Evolutionary conservation across 2,329 filamentous ascomycete genomes (phyloP).

Genomic region (Fragosphaeria purpurea): DNA sequence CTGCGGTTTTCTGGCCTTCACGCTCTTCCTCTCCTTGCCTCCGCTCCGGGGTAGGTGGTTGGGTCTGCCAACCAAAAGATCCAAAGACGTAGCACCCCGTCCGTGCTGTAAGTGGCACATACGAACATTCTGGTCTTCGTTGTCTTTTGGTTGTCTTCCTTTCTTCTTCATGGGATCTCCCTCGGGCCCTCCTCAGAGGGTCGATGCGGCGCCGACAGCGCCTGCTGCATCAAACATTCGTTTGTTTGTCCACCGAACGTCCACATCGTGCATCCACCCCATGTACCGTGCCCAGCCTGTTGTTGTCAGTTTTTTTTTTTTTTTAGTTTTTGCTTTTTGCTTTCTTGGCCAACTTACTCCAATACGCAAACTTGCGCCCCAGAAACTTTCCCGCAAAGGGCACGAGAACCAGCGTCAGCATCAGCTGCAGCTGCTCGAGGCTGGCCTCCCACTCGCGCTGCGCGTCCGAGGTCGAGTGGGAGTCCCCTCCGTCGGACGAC

Average conservation of each 20-base stretch:
- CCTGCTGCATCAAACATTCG: conserved; percentile 53
- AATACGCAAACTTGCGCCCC: conserved; percentile 89
- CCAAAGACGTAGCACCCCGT: too few relatives aligned
- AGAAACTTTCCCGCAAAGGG: conserved; percentile 93
- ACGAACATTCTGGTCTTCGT: too few relatives aligned
- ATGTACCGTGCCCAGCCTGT: conserved; percentile 87
- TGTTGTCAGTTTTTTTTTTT: too few relatives aligned
- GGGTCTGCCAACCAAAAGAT: too few relatives aligned
- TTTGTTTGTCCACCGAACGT: conserved; percentile 57
- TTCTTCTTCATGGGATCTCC: too few relatives aligned
- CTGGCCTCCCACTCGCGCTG: conserved; percentile 93
- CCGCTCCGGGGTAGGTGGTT: too few relatives aligned
- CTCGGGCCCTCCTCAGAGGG: conserved; percentile 28
- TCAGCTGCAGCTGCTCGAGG: conserved; percentile 82
- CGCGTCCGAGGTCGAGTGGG: conserved; percentile 60
- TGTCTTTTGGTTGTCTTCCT: too few relatives aligned
- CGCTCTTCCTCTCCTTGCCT: too few relatives aligned
- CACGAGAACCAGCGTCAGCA: conserved; percentile 89
- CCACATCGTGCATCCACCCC: conserved; percentile 82
- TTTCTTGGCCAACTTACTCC: conserved; percentile 54
- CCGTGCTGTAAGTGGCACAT: too few relatives aligned
- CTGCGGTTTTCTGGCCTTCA: too few relatives aligned
- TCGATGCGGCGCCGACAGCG: conserved; percentile 48
- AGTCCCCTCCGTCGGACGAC: conserved; percentile 29
- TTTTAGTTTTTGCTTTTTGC: too few relatives aligned